These are phyloP conservation scores for Scheffersomyces illinoinensis DNA, from an alignment of 1,139 yeast genomes.

Conservation along the genomic window DNA sequence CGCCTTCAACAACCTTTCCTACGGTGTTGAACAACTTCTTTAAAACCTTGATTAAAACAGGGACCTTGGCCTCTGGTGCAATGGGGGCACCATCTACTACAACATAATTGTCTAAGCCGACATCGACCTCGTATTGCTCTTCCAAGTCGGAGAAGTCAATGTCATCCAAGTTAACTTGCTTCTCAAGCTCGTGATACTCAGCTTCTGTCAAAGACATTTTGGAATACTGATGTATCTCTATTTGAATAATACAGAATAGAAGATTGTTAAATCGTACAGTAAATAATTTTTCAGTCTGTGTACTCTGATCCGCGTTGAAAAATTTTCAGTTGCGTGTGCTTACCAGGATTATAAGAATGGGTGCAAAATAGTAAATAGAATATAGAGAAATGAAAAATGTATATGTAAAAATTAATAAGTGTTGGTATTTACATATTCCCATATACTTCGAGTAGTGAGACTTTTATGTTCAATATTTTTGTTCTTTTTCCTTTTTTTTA, in stretches of 20 bases:
- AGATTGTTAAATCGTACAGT: background rate
- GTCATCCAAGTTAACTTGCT: conserved; percentile 50
- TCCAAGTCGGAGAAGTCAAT: conserved; percentile 90
- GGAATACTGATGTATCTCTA: conserved; percentile 1
- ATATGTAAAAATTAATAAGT: too few species aligned
- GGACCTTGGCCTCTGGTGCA: conserved; percentile 87
- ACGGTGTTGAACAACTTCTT: conserved; percentile 70
- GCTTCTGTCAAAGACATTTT: conserved; percentile 24
- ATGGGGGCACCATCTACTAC: conserved; percentile 96
- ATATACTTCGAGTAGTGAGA: too few species aligned
- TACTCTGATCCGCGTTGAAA: background rate
- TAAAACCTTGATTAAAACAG: conserved; percentile 81
- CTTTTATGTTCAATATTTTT: too few species aligned
- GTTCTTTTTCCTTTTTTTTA: too few species aligned
- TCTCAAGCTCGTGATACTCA: conserved; percentile 42
- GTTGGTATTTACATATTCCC: too few species aligned
- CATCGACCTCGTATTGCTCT: conserved; percentile 64
- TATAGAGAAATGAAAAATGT: background rate
- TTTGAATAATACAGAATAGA: background rate
- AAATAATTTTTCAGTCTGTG: background rate
- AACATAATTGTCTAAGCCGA: conserved; percentile 73
- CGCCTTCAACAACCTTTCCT: conserved; percentile 70
- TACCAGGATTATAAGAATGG: background rate
- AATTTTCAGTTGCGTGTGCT: background rate
- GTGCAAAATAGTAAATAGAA: background rate